Percentiles rank a stretch among this genome's conserved stretches.
phyloP scores from a whole-genome alignment of 2,329 filamentous ascomycete species.

The Nannizziopsis arthrosporioides region DNA sequence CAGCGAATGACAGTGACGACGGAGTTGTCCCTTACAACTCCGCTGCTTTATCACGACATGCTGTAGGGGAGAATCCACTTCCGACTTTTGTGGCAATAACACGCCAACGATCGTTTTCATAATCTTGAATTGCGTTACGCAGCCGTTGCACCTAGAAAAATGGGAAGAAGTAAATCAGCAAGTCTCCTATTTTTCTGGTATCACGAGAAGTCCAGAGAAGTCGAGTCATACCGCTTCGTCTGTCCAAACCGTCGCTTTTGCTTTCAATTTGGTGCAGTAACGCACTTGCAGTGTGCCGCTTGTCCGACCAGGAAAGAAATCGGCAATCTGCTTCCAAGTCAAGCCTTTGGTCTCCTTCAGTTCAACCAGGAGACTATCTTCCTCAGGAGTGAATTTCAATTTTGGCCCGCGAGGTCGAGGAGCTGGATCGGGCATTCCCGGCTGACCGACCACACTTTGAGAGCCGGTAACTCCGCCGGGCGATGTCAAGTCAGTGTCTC shows the following conservation, averaged over 20 bases:
- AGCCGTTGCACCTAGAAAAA: conserved; percentile 28
- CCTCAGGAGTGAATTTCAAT: conserved; percentile 85
- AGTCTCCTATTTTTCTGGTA: conserved; percentile 1
- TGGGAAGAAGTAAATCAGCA: conserved; percentile 9
- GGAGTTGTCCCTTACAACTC: conserved; percentile 38
- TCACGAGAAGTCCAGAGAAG: background rate
- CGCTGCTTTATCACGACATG: conserved; percentile 69
- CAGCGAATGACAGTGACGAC: conserved; percentile 1
- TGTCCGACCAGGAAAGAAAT: conserved; percentile 85
- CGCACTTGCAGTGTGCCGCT: conserved; percentile 86
- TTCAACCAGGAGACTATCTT: conserved; percentile 76
- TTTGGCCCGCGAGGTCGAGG: conserved; percentile 74
- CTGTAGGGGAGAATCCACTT: conserved; percentile 73
- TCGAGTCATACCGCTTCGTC: conserved; percentile 62
- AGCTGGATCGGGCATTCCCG: conserved; percentile 75
- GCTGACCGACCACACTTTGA: conserved; percentile 75
- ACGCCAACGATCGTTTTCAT: conserved; percentile 66
- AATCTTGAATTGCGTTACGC: conserved; percentile 31
- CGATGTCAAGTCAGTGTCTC: conserved; percentile 39
- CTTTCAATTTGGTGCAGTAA: conserved; percentile 90
- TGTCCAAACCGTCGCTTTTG: conserved; percentile 86
- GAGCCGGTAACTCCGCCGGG: conserved; percentile 45
- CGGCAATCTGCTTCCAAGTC: conserved; percentile 95
- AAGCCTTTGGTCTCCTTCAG: conserved; percentile 89
- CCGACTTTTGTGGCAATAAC: conserved; percentile 85